phyloP scores from a whole-genome alignment of 73 alveolate species.

The Symbiodinium natans region DNA sequence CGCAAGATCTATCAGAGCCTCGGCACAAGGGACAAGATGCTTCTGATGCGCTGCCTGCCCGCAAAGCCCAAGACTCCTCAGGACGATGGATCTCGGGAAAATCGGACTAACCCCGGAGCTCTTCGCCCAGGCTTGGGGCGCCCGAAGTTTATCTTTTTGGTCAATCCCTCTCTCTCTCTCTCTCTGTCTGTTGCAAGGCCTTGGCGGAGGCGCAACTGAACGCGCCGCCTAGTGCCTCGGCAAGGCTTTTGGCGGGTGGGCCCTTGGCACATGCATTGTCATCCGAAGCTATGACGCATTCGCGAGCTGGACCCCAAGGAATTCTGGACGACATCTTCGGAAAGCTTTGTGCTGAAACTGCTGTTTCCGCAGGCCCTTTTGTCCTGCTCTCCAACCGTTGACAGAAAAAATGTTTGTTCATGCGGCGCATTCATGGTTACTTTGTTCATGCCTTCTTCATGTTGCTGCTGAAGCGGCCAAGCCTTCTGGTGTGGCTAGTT shows the following conservation, averaged over 20 bases:
- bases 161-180: too few relatives aligned
- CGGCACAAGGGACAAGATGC: not conserved
- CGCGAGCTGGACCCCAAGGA: too few relatives aligned
- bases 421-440: too few relatives aligned
- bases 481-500: too few relatives aligned
- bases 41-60: too few relatives aligned
- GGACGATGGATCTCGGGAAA: not conserved
- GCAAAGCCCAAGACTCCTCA: not conserved
- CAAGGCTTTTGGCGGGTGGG: not conserved
- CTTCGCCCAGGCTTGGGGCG: not conserved
- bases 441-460: too few relatives aligned
- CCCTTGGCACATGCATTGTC: too few relatives aligned
- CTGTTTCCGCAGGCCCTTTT: not conserved
- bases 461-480: too few relatives aligned
- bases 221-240: conserved; percentile 58
- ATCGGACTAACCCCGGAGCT: not conserved
- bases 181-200: not conserved
- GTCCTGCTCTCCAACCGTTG: too few relatives aligned
- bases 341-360: not conserved
- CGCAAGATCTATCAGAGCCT: conserved; percentile 44
- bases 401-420: too few relatives aligned
- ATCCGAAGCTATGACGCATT: too few relatives aligned
- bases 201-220: conserved; percentile 38
- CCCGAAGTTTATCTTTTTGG: not conserved
- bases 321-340: not conserved